phyloP scores from a whole-genome alignment of 805 yeast species.

The Yueomyces sinensis region DNA sequence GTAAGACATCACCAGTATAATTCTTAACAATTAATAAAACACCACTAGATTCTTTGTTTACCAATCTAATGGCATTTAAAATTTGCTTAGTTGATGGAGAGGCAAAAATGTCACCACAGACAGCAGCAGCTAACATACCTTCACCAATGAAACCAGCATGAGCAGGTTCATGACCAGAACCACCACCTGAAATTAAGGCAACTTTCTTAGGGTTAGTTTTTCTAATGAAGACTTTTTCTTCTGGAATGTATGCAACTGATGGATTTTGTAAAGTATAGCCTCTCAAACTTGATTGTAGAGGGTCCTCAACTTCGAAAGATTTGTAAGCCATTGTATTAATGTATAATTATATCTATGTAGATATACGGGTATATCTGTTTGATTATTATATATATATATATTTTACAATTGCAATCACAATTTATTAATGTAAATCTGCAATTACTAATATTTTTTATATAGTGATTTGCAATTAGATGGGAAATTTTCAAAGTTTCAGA shows the following conservation, averaged over 20 bases:
- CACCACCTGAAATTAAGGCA: conserved; percentile 79
- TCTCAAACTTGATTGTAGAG: conserved; percentile 25
- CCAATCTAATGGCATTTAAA: conserved; percentile 41
- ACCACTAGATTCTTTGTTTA: conserved; percentile 32
- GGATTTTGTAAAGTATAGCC: conserved; percentile 29
- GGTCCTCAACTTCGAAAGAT: conserved; percentile 28
- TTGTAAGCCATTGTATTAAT: conserved; percentile 13
- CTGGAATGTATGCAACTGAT: conserved; percentile 23
- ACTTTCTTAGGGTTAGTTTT: conserved; percentile 36
- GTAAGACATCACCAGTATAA: conserved; percentile 89
- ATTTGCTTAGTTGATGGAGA: conserved; percentile 92
- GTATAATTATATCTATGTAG: too few species aligned
- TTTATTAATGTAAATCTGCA: too few species aligned
- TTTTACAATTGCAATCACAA: too few species aligned
- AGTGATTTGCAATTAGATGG: too few species aligned
- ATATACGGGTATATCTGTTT: too few species aligned
- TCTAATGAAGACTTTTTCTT: conserved; percentile 28
- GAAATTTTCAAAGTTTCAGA: too few species aligned
- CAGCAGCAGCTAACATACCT: conserved; percentile 75
- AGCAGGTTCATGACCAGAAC: conserved; percentile 91
- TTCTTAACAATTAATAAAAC: conserved; percentile 74
- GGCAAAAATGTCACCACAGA: conserved; percentile 84
- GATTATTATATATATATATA: too few species aligned
- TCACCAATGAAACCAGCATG: conserved; percentile 87
- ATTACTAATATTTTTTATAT: too few species aligned